Conservation (phyloP, 1,139 yeast species). For the Debaryomyces psychrophilus region DNA sequence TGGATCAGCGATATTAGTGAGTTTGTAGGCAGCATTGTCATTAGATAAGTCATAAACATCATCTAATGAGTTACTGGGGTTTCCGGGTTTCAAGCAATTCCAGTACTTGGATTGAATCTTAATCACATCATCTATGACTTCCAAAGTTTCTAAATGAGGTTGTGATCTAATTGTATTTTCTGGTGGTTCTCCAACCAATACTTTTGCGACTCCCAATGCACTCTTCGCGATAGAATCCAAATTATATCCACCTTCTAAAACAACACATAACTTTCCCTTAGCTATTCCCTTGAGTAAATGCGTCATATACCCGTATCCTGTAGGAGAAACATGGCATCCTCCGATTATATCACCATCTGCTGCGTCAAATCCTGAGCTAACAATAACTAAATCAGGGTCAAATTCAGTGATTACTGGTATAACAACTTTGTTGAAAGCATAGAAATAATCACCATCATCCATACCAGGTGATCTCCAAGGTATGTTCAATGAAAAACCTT, state of each 20-base stretch:
- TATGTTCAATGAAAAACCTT: constrained; percentile 83
- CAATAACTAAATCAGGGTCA: constrained; percentile 88
- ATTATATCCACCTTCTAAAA: constrained; percentile 96
- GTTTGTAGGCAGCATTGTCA: constrained; percentile 33
- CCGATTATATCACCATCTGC: constrained; percentile 98
- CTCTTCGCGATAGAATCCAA: constrained; percentile 87
- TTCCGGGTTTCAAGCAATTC: constrained; percentile 82
- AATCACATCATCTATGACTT: constrained; percentile 82
- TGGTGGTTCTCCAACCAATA: constrained; percentile 93
- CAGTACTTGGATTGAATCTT: constrained; percentile 84
- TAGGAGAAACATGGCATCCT: constrained; percentile 95
- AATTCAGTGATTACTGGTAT: constrained; percentile 90
- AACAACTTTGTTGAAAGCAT: constrained; percentile 86
- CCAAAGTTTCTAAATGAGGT: constrained; percentile 80
- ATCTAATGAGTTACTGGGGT: constrained; percentile 41
- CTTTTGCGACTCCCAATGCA: constrained; percentile 91
- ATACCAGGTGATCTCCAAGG: constrained; percentile 96
- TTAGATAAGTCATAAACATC: constrained; percentile 41
- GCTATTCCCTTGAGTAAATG: constrained; percentile 88
- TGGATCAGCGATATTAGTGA: constrained; percentile 64
- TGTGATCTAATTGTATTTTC: constrained; percentile 62
- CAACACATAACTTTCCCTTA: constrained; percentile 83
- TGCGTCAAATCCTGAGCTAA: constrained; percentile 97
- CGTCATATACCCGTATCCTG: constrained; percentile 96
- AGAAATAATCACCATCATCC: constrained; percentile 93